phyloP scores from a whole-genome alignment of 1,139 yeast species.

The Trichomonascaceae sp. region DNA sequence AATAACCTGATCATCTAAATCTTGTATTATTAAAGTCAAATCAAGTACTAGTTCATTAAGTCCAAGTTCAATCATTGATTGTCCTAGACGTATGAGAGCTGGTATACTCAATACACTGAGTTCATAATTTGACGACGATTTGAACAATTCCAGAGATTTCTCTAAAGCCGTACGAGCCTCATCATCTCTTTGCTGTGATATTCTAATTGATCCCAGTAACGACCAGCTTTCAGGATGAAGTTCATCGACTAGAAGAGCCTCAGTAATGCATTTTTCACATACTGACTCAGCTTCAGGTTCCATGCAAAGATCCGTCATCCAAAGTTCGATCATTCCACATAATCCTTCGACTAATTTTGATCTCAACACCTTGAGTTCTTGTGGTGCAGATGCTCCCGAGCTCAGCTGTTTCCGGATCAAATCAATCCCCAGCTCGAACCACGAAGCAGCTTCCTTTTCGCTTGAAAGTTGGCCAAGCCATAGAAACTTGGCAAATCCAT shows the following conservation, averaged over 20 bases:
- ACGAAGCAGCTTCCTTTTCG: slow-evolving; percentile 66
- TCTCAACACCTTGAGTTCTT: slow-evolving; percentile 33
- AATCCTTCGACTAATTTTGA: slow-evolving; percentile 65
- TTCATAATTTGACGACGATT: slow-evolving; percentile 16
- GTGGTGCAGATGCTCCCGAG: slow-evolving; percentile 29
- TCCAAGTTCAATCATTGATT: slow-evolving; percentile 58
- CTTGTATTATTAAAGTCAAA: slow-evolving; percentile 57
- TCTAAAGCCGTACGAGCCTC: slow-evolving; percentile 69
- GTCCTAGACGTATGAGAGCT: slow-evolving; percentile 63
- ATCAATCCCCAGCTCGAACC: slow-evolving; percentile 58
- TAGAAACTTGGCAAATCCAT: slow-evolving; percentile 71
- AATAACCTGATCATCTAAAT: slow-evolving; percentile 74
- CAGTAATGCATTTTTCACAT: slow-evolving; percentile 68
- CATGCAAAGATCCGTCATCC: slow-evolving; percentile 99
- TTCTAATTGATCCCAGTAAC: slow-evolving; percentile 77
- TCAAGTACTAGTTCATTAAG: slow-evolving; percentile 58
- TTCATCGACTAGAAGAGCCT: slow-evolving; percentile 56
- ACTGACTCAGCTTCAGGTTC: slow-evolving; percentile 77
- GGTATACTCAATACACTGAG: slow-evolving; percentile 53
- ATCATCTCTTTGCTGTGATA: slow-evolving; percentile 70
- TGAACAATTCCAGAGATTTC: slow-evolving; percentile 65
- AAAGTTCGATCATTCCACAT: slow-evolving; percentile 84
- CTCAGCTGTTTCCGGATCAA: slow-evolving; percentile 42
- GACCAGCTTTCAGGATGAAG: slow-evolving; percentile 75
- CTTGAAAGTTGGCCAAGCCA: slow-evolving; percentile 90